Percentiles rank a stretch among this genome's conserved stretches.
Conservation (phyloP, 1,284 basidiomycete genomes). For the Ceratobasidium sp. region DNA sequence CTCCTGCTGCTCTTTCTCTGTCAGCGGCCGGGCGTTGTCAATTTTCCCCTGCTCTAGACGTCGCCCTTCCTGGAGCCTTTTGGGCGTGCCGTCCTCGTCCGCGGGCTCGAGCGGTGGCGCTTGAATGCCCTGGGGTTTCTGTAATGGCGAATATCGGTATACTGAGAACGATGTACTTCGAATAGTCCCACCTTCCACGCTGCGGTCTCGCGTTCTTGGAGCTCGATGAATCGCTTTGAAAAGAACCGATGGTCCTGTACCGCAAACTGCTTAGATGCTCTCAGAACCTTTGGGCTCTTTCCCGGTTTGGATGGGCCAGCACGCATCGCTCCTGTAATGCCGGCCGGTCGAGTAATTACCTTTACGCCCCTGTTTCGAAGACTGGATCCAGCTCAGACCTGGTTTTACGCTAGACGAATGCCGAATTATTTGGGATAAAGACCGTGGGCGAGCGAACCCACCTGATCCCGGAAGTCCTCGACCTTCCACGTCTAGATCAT, state of each 20-base stretch:
- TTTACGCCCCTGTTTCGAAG: slow-evolving; percentile 96
- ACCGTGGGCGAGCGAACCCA: slow-evolving; percentile 55
- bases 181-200: slow-evolving; percentile 74
- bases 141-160: background rate
- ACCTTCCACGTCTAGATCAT: slow-evolving; percentile 95
- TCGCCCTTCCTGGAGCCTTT: slow-evolving; percentile 87
- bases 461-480: slow-evolving; percentile 88
- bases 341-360: slow-evolving; percentile 94
- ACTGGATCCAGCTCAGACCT: slow-evolving; percentile 87
- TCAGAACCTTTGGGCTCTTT: slow-evolving; percentile 85
- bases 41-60: slow-evolving; percentile 87
- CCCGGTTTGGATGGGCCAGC: slow-evolving; percentile 83
- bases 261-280: slow-evolving; percentile 90
- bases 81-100: slow-evolving; percentile 82
- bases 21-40: slow-evolving; percentile 87
- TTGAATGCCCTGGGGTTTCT: slow-evolving; percentile 46
- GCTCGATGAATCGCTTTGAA: slow-evolving; percentile 81
- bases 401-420: slow-evolving; percentile 68
- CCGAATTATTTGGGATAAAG: slow-evolving; percentile 46
- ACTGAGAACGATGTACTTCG: background rate
- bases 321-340: slow-evolving; percentile 93
- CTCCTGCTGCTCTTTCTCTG: slow-evolving; percentile 83
- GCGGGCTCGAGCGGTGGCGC: slow-evolving; percentile 73
- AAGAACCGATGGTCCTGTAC: slow-evolving; percentile 99
- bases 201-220: slow-evolving; percentile 91